A percentile compares a stretch with the other conserved stretches of the same genome.
phyloP scores from a whole-genome alignment of 192 early-diverging fungal species.

The Coemansia sp. region DNA sequence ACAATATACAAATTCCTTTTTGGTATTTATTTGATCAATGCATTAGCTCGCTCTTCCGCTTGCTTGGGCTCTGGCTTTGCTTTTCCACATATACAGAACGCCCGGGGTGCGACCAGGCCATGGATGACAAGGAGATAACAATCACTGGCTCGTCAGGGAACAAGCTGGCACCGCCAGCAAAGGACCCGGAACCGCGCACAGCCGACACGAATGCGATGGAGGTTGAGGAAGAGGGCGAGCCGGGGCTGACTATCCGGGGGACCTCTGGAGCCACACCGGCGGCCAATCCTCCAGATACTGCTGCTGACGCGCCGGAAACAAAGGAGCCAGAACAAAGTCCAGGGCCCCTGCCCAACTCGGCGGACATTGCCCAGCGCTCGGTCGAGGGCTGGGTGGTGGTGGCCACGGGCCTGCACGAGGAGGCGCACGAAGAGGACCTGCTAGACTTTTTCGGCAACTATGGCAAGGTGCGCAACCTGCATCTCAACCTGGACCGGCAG shows the following conservation, averaged over 20 bases:
- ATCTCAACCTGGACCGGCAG: constrained; percentile 88
- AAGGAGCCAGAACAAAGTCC: too few species aligned
- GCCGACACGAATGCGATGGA: too few species aligned
- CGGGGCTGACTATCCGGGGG: too few species aligned
- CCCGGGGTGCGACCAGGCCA: not conserved
- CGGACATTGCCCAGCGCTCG: constrained; percentile 29
- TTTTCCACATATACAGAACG: too few species aligned
- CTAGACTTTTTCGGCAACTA: constrained; percentile 82
- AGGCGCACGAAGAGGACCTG: constrained; percentile 87
- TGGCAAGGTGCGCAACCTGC: constrained; percentile 85
- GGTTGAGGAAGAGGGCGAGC: not conserved
- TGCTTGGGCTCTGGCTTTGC: not conserved
- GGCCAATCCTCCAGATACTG: too few species aligned
- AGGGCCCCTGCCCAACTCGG: not conserved
- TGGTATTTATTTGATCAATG: too few species aligned
- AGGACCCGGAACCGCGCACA: not conserved
- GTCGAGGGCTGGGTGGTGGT: constrained; percentile 96
- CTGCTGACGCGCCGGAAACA: too few species aligned
- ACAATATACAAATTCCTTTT: not conserved
- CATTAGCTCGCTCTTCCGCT: not conserved
- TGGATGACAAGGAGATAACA: constrained; percentile 3
- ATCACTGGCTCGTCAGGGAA: constrained; percentile 16
- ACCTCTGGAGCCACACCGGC: too few species aligned
- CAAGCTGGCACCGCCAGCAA: not conserved
- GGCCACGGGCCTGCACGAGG: constrained; percentile 91